Evolutionary conservation across 2,329 filamentous ascomycete genomes (phyloP), one percentile per base, ranked within the genome.

Genomic region (Apiospora rasikravindrae): DNA sequence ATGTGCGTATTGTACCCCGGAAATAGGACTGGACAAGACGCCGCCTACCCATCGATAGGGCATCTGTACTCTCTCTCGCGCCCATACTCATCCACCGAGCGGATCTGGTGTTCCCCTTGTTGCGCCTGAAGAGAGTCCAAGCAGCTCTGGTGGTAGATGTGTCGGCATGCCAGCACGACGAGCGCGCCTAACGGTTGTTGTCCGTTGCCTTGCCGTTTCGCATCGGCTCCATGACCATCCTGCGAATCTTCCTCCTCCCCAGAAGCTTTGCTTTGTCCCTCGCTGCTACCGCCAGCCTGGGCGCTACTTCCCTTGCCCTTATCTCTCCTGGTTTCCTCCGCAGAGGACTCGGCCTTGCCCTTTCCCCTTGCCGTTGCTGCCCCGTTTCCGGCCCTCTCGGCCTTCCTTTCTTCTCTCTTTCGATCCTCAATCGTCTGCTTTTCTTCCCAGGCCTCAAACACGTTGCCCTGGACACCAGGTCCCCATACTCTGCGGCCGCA

Each of bases 401-500:
- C 82, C 76, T 85, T 86, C 74, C 79, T 82, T 72, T 85, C 84
- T 74, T 81, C 83, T 77, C 85, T 84, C 72, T 82, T 85, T 75
- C 78, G 78, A 19, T 86, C 83, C 70, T 89, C 88, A 1, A 81
- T 76, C 1, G 82, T 83, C 75, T 89, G 86, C 75, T 85, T 89
- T 71, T 88, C 87, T 80, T 96, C 91, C 95, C 94, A 98, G 0
- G 91, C 91, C 69, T 93, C 91, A 86, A 94, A 98, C 1, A 97
- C 88, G 49, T 90, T 88, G 0, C 90, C 88, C 0, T 93, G 92
- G 0, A 94, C 92, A 0, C 95, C 95, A 0, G 95, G 94, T 0
- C 96, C 97, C 96, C 96, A 99, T 1, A 95, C 89, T 8, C 95
- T 88, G 67, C 89, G 89, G 67, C 92, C 91, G 77, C 97, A 99